phyloP scores from a whole-genome alignment of 164 flowering plant genomes.

The Buxus sempervirens region DNA sequence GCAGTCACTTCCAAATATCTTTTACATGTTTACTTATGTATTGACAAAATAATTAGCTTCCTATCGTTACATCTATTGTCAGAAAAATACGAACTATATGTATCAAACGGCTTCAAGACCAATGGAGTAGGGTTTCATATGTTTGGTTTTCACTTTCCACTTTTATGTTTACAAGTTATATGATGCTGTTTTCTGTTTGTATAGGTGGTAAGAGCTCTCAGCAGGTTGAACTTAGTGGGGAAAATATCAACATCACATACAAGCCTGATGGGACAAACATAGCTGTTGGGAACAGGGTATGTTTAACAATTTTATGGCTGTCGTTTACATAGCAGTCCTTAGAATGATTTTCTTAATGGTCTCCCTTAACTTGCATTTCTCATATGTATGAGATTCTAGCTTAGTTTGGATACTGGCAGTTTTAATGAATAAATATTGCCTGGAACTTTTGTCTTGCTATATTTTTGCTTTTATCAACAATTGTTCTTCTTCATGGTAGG shows the following conservation, averaged over 20 bases:
- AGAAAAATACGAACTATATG: too few species aligned
- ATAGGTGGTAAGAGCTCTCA: constrained; percentile 90
- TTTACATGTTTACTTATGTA: not conserved
- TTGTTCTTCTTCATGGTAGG: constrained; percentile 36
- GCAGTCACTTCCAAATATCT: not conserved
- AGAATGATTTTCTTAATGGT: not conserved
- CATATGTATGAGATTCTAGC: not conserved
- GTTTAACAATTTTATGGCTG: not conserved
- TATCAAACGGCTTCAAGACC: too few species aligned
- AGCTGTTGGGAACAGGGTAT: constrained; percentile 96
- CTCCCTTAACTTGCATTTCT: not conserved
- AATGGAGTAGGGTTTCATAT: too few species aligned
- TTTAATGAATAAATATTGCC: too few species aligned
- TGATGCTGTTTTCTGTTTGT: constrained; percentile 9
- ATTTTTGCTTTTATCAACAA: too few species aligned
- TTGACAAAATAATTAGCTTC: too few species aligned
- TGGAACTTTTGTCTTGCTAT: too few species aligned
- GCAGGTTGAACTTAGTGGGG: constrained; percentile 91
- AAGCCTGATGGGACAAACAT: constrained; percentile 89
- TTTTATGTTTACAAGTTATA: constrained; percentile 2
- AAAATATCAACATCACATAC: constrained; percentile 90
- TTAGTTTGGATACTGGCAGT: too few species aligned
- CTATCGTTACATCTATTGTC: too few species aligned
- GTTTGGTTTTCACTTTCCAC: not conserved
- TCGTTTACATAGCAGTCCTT: not conserved